Evolutionary conservation across 2,329 filamentous ascomycete species (phyloP), one percentile per base, ranked within the genome.

Genomic region (Venturia nashicola): DNA sequence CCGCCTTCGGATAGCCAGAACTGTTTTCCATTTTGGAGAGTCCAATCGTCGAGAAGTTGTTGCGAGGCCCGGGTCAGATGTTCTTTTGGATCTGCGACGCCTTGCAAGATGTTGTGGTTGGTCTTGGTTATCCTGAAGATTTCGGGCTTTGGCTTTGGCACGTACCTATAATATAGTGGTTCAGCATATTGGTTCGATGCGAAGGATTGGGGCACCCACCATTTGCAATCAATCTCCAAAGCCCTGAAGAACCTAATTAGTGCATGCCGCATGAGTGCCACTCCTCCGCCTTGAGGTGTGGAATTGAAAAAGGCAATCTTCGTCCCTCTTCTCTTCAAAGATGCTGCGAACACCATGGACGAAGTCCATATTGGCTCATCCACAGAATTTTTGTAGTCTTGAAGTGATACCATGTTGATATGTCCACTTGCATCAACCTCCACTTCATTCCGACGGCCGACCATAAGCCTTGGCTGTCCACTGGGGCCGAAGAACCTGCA

Each of bases 71-170:
- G 68, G 0, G 80, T 83, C 40, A 93, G 79, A n/a, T 84, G 81
- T 68, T 89, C 82, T 2, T 83, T 81, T 0, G 84, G 82, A 34
- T 81, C 78, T 48, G 85, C 85, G 51, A 92, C 89, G 9, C 89
- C 90, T 75, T 94, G 90, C 2, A 94, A 83, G 67, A 93, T 92
- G 75, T 94, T 94, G 82, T 94, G 90, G 69, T 91, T 88, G 68
- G 88, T 91, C 76, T 94, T 94, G 68, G 90, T 94, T 74, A 90
- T 87, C 61, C 89, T 82, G 75, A 94, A 94, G 12, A 93, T 85
- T 18, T 88, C 86, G 3, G 88, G 88, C 61, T 87, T 86, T 27
- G 90, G 89, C 72, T 90, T 91, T 7, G 90, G 90, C 0, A 93
- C 89, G 66, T 82, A 84, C 46, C 46, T 51, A 23, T 11, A 51